phyloP scores from a whole-genome alignment of 169 alveolate genomes.

The Miamiensis avidus region DNA sequence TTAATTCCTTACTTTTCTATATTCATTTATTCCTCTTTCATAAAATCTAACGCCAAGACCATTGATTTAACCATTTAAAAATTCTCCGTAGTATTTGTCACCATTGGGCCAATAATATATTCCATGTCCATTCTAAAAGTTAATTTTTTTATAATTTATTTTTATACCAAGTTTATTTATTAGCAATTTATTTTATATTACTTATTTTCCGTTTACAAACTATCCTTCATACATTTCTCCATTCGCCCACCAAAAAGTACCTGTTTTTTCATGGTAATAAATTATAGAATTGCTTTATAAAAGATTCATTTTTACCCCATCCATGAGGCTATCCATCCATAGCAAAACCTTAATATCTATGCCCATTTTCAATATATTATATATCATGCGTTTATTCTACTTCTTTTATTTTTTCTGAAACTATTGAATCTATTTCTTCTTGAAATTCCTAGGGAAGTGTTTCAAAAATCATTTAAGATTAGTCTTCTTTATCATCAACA shows the following conservation, averaged over 20 bases:
- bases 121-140: neutral
- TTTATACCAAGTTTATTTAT: no score
- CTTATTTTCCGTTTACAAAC: conserved; percentile 8
- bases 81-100: conserved; percentile 15
- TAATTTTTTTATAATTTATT: neutral
- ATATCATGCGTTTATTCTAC: conserved; percentile 4
- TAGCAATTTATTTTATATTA: no score
- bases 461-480: neutral
- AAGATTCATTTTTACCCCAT: no score
- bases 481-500: conserved; percentile 7
- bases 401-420: neutral
- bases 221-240: conserved; percentile 31
- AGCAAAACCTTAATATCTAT: conserved; percentile 21
- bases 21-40: no score
- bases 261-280: no score
- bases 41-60: conserved; percentile 26
- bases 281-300: no score
- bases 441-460: conserved; percentile 16
- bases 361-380: neutral
- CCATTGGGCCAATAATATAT: conserved; percentile 27
- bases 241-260: conserved; percentile 33
- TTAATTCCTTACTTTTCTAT: no score
- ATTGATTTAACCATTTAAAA: neutral
- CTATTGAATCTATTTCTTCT: conserved; percentile 17
- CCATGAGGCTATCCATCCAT: conserved; percentile 6